Conservation (phyloP, 208 protist genomes). For the Acanthamoeba healyi region DNA sequence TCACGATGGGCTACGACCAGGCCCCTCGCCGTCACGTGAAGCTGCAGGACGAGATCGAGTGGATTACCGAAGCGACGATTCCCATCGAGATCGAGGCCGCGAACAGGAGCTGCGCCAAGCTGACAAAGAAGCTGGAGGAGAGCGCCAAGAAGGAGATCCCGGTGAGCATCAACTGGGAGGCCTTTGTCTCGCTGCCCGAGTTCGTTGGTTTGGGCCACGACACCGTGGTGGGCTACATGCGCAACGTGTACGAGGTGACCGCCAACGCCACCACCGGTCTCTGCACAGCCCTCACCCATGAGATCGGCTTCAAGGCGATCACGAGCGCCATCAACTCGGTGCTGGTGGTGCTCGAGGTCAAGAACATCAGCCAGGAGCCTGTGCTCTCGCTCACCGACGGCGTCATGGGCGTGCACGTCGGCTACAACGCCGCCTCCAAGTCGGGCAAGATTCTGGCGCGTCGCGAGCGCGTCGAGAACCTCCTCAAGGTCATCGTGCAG, state of each 20-base stretch:
- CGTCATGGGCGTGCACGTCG: background rate
- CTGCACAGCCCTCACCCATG: slow-evolving; percentile 14
- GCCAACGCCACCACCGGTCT: slow-evolving; percentile 1
- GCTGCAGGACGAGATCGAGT: slow-evolving; percentile 50
- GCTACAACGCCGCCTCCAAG: background rate
- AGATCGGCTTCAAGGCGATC: slow-evolving; percentile 51
- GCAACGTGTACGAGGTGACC: slow-evolving; percentile 18
- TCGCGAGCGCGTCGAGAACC: slow-evolving; percentile 53
- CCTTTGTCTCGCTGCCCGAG: slow-evolving; percentile 16
- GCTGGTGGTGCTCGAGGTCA: background rate
- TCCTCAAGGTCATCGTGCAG: slow-evolving; percentile 48
- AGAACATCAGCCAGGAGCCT: background rate
- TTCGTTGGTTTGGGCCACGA: slow-evolving; percentile 33
- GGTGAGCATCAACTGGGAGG: slow-evolving; percentile 42
- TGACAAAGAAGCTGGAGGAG: background rate
- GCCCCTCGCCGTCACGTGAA: background rate
- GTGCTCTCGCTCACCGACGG: background rate
- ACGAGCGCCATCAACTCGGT: slow-evolving; percentile 1
- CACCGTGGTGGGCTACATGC: slow-evolving; percentile 37
- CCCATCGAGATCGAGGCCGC: slow-evolving; percentile 68
- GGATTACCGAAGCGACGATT: slow-evolving; percentile 58
- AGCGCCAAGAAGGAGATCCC: background rate
- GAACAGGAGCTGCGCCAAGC: slow-evolving; percentile 7
- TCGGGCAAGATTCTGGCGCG: slow-evolving; percentile 16
- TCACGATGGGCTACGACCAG: slow-evolving; percentile 62